Conservation (phyloP, 2,329 filamentous ascomycete species). For the Talaromyces albobiverticillius region DNA sequence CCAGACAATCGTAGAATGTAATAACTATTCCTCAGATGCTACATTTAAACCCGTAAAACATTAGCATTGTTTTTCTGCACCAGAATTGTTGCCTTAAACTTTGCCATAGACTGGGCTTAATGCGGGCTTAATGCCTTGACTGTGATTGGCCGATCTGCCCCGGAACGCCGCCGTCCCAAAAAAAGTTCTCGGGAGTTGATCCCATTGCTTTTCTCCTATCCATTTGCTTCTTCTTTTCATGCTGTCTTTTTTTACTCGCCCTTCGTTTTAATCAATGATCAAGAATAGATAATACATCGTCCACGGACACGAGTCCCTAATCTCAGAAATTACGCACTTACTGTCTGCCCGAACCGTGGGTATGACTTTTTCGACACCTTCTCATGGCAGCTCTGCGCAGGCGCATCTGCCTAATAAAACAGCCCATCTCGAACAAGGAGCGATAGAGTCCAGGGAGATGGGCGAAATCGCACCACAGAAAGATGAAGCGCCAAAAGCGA, state of each 20-base stretch:
- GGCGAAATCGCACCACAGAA: conserved; percentile 34
- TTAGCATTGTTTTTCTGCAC: too few relatives aligned
- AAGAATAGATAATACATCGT: neutral
- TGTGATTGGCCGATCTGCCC: conserved; percentile 11
- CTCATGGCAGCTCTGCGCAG: conserved; percentile 26
- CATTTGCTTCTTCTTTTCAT: neutral
- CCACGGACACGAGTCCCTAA: conserved; percentile 6
- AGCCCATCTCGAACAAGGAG: conserved; percentile 15
- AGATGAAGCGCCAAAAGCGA: conserved; percentile 47
- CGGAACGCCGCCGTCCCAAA: conserved; percentile 8
- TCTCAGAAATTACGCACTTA: neutral
- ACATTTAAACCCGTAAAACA: too few relatives aligned
- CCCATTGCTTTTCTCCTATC: neutral
- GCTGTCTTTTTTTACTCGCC: conserved; percentile 4
- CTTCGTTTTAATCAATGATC: conserved; percentile 7
- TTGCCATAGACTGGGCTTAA: too few relatives aligned
- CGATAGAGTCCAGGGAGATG: conserved; percentile 35
- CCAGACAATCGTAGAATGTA: too few relatives aligned
- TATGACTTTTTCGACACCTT: conserved; percentile 24
- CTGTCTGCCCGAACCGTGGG: conserved; percentile 1
- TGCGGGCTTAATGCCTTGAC: neutral
- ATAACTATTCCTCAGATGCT: too few relatives aligned
- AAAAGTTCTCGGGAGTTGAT: conserved; percentile 14
- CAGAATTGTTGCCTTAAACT: too few relatives aligned
- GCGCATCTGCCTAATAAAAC: conserved; percentile 22